Evolutionary conservation across 1,284 basidiomycete genomes (phyloP), one percentile per base, ranked within the genome.

Genomic region (Moesziomyces sp.): DNA sequence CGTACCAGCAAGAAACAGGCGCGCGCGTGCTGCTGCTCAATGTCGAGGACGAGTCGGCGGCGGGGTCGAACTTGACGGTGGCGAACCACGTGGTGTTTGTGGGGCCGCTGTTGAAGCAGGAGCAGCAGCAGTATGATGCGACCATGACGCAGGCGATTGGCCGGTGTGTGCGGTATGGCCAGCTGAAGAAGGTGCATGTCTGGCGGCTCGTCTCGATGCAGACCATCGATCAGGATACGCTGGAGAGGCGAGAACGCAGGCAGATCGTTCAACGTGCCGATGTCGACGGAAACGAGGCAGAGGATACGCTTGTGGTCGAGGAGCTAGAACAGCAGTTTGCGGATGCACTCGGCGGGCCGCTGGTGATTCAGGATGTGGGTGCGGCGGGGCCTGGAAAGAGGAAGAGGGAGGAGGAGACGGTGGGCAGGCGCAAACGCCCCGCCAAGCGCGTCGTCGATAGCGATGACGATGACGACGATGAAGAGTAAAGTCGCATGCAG

Each of bases 71-170:
- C 83, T 85, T 97, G 79, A 97, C 94, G 1, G 90, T 89, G 19
- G 94, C 95, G 16, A 97, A 95, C 85, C 93, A 96, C 79, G 94
- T 93, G 38, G 91, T 97, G 82, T 97, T 97, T 88, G 87, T 97
- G 52, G 94, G 93, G 4, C 94, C 94, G 3, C 87, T 97, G 35
- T 89, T 95, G 21, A 89, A 93, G 91, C 85, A 92, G 92, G 71
- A 79, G 23, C 61, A 61, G 50, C 64, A 78, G 60, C 74, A 75
- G 60, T 79, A 79, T 49, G 52, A 66, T 11, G 73, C 72, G 0
- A 79, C 77, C 26, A 75, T 78, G 73, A 70, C 77, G 53, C 77
- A 79, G 47, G 77, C 76, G 2, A 74, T 67, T 28, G 76, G 77
- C 5, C 49, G 77, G 26, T 74, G 72, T 45, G 62, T 78, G 0